Conservation (phyloP, 2,329 filamentous ascomycete species). For the Plenodomus lindquistii region DNA sequence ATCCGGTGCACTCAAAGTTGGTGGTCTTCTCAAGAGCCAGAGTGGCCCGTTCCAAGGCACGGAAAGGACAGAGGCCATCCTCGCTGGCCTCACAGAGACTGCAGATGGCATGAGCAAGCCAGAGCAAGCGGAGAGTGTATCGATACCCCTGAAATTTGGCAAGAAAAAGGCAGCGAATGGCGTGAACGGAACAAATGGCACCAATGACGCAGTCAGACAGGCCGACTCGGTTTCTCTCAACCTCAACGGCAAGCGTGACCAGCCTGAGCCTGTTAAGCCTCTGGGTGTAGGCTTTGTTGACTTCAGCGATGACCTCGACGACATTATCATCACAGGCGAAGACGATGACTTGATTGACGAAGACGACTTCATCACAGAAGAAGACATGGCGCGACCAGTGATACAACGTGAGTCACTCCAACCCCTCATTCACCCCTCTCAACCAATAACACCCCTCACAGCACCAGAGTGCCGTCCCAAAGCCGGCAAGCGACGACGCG, state of each 20-base stretch:
- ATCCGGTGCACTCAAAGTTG: conserved; percentile 70
- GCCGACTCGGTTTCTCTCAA: conserved; percentile 46
- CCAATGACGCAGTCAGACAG: conserved; percentile 28
- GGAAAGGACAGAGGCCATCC: conserved; percentile 76
- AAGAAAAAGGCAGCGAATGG: conserved; percentile 59
- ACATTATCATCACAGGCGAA: conserved; percentile 56
- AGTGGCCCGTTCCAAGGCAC: conserved; percentile 61
- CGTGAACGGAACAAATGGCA: conserved; percentile 22
- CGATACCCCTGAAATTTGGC: conserved; percentile 66
- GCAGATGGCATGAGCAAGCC: conserved; percentile 74
- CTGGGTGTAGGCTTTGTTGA: conserved; percentile 57
- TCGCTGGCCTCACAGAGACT: conserved; percentile 74
- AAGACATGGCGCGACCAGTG: conserved; percentile 77
- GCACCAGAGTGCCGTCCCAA: conserved; percentile 87
- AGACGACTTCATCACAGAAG: conserved; percentile 80
- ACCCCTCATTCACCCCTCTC: conserved; percentile 3
- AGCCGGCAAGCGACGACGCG: conserved; percentile 82
- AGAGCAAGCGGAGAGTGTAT: conserved; percentile 60
- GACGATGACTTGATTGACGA: conserved; percentile 92
- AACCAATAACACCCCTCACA: conserved; percentile 37
- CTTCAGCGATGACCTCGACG: conserved; percentile 65
- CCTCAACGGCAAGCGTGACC: conserved; percentile 50
- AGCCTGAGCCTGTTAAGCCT: conserved; percentile 42
- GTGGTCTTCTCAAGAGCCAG: conserved; percentile 70
- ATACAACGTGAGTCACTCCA: conserved; percentile 71